Evolutionary conservation across 345 rosid genomes (phyloP), one percentile per base, ranked within the genome.

Genomic region (Orychophragmus violaceus): DNA sequence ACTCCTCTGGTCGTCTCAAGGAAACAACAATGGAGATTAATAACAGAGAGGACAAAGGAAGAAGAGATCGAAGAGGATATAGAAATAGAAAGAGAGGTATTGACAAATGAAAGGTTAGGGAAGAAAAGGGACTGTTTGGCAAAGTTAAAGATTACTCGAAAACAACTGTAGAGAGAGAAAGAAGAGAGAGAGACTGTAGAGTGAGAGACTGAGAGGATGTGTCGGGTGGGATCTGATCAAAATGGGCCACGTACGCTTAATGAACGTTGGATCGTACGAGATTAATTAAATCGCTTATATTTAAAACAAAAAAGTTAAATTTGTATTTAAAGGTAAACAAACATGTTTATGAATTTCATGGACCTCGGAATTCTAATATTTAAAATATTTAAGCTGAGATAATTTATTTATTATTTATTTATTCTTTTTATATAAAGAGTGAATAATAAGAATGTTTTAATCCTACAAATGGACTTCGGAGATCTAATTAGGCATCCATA

Each of bases 221-320:
- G 81, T 82, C 81, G 81, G 79, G 73, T 57, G 27, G 24, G 64
- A 60, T 64, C 75, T 73, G 82, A 77, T 59, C 13, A 9, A 22
- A 23, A 53, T 74, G 81, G 64, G 77, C 72, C 80, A 80, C 76
- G 80, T 74, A 71, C 72, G 75, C 59, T 52, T 45, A 39, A 64
- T 69, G 65, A 60, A 64, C 76, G 77, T 68, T 74, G 69, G 67
- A 58, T 58, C 74, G 65, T 53, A 63, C 64, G 27, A 66, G 33
- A 48, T 64, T 44, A 55, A 21, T 58, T 5, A 1, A 46, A 12
- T 13, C 1, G 4, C 27, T 54, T 16, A 32, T 23, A 13, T 17
- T 12, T 13, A 17, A 8, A 5, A 30, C 6, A 25, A 12, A 8
- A 39, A 45, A 52, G 50, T 14, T 66, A 8, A 44, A 16, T 41